Percentiles rank a stretch among this genome's conserved stretches.
phyloP scores from a whole-genome alignment of 208 protist species.

The Leishmania arabica region DNA sequence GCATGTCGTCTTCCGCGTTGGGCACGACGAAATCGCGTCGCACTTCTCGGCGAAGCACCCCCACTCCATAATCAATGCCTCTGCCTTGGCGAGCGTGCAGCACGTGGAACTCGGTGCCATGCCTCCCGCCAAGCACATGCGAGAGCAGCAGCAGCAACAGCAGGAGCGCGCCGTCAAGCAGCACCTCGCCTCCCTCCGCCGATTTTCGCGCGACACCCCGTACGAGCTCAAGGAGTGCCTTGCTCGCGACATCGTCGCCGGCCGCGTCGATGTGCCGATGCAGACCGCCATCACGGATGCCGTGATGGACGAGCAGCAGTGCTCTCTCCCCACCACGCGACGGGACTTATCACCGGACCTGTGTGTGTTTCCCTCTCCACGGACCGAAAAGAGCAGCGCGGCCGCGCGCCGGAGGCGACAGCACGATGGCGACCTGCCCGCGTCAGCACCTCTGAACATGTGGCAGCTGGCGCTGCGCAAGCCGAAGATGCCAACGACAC shows the following conservation, averaged over 20 bases:
- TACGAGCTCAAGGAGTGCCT: slow-evolving; percentile 10
- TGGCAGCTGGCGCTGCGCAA: slow-evolving; percentile 10
- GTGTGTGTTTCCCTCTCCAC: background rate
- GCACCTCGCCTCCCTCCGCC: slow-evolving; percentile 35
- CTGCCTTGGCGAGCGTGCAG: slow-evolving; percentile 39
- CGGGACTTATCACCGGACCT: background rate
- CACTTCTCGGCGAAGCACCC: slow-evolving; percentile 57
- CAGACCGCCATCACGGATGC: slow-evolving; percentile 34
- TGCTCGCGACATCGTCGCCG: slow-evolving; percentile 18
- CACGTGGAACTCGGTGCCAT: slow-evolving; percentile 37
- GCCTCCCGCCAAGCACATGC: slow-evolving; percentile 27
- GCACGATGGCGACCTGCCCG: background rate
- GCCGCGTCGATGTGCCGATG: slow-evolving; percentile 28
- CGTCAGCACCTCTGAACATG: background rate
- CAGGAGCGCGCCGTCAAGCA: slow-evolving; percentile 39
- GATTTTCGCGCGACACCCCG: slow-evolving; percentile 19
- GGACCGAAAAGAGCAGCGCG: background rate
- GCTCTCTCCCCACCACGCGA: background rate
- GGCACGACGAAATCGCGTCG: background rate
- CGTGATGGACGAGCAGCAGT: slow-evolving; percentile 4
- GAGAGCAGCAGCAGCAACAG: slow-evolving; percentile 10
- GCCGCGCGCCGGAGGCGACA: background rate
- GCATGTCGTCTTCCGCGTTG: slow-evolving; percentile 45
- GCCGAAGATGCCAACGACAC: slow-evolving; percentile 6
- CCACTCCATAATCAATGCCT: slow-evolving; percentile 43